Evolutionary conservation across 805 yeast genomes (phyloP), one percentile per base, ranked within the genome.

Genomic region (Suhomyces sp.): DNA sequence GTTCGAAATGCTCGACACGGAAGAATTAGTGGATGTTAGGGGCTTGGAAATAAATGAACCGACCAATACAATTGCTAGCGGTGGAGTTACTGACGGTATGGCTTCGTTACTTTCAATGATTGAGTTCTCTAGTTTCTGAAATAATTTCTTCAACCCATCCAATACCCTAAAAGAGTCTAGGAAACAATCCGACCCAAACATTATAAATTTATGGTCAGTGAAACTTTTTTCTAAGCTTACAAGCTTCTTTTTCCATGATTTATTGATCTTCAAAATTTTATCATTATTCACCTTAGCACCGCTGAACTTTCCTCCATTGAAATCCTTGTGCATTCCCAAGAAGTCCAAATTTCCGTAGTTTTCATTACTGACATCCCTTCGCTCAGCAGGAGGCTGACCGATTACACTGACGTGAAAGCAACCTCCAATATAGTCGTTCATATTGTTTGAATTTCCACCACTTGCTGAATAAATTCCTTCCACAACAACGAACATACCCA

Each of bases 331-430:
- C 24, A 66, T 57, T 5, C 72, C 72, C 53, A 67, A 59, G 46
- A 88, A 81, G 56, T 93, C 98, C 16, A 86, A 48, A 46, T 83
- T 74, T 1, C 96, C 98, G 40, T 79, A 79, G 1, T 82, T 81
- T 17, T 83, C 90, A 37, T 79, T 51, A 1, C 95, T 71, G 0
- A 53, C 58, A 6, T 72, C 79, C 39, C 97, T 69, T 43, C 75
- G 68, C 54, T 93, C 99, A 3, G 88, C 82, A 0, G 93, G 88
- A 3, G 98, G 98, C 40, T 88, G 96, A 3, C 84, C 83, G 33
- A 93, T 70, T 4, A 83, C 74, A 19, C 83, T 72, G 1, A 83
- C 95, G 45, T 82, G 79, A 53, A 93, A 88, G 27, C 65, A 58
- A 3, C 74, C 74, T 19, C 68, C 63, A 20, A 64, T 54, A 19